Base-by-base conservation (phyloP, 768 basidiomycete genomes). In the Hypsizygus marmoreus region DNA sequence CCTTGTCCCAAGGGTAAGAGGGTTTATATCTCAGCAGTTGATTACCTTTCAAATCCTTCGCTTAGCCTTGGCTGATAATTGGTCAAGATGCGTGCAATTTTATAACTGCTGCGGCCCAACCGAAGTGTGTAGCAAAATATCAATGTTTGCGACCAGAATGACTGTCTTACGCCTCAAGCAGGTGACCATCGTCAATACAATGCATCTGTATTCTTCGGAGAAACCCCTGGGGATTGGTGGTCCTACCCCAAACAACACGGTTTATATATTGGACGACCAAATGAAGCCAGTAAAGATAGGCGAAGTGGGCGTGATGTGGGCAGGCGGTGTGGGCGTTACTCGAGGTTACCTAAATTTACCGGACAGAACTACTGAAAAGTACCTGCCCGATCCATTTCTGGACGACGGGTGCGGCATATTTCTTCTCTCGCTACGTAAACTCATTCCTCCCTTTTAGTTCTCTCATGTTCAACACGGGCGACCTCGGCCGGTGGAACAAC, bases 391-490 rank as follows among this genome's bases (percentile, higher is more conserved):
- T 58, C 77, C 76, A 2, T 81, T 80, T 62, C 45, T 64, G 25
- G 64, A 69, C 48, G 68, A 76, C 53, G 75, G 78, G 78, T 78
- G 45, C 44, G 75, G n/a, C n/a, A n/a, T 55, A n/a, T 7, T 33
- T 34, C 43, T 35, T 29, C 26, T 23, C 33, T 16, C 17, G 6
- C 3, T 34, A 17, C 30, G 9, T 38, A 25, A 36, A 28, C 39
- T 44, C 25, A 7, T 30, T 14, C 26, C 4, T 16, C 13, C 6
- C 12, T 32, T 17, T 13, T 25, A 66, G 63, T n/a, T 62, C 57
- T 12, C 58, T 72, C 49, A 83, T 83, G 80, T 82, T 80, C 60
- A 80, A 81, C 51, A 83, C 81, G 14, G 79, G 79, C 4, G 81
- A 81, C 55, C 67, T 83, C 32, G 70, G 79, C n/a, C 67, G 73